Conservation (phyloP, 179 eudicot species). For the Dionaea muscipula region DNA sequence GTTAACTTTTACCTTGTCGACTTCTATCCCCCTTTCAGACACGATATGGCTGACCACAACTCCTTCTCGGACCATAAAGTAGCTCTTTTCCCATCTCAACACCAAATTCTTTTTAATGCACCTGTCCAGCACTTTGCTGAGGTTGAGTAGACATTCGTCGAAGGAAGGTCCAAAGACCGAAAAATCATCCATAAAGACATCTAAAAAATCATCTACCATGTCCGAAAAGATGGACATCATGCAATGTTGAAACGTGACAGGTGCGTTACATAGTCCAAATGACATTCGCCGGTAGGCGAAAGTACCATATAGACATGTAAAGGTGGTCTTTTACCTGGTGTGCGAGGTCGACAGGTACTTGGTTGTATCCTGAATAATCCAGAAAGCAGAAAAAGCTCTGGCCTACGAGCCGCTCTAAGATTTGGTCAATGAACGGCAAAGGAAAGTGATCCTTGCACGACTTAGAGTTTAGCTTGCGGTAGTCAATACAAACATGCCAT, state of each 20-base stretch:
- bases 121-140: not conserved
- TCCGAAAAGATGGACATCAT: not conserved
- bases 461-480: not conserved
- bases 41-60: slow-evolving; percentile 2
- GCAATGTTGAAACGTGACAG: slow-evolving; percentile 2
- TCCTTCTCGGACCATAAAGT: slow-evolving; percentile 6
- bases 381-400: not conserved
- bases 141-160: not conserved
- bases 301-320: not conserved
- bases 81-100: slow-evolving; percentile 2
- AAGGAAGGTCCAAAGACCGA: not conserved
- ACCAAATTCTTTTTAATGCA: not conserved
- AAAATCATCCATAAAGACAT: slow-evolving; percentile 7
- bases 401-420: not conserved
- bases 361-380: not conserved
- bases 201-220: not conserved
- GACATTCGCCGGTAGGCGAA: not conserved
- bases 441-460: not conserved
- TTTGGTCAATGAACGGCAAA: not conserved
- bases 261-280: slow-evolving; percentile 4
- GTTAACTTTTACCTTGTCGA: slow-evolving; percentile 4
- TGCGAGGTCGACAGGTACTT: not conserved
- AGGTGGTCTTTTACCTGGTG: not conserved
- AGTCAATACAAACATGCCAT: not conserved
- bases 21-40: not conserved